phyloP scores from a whole-genome alignment of 73 alveolate genomes.

The Tetrahymena elliotti region DNA sequence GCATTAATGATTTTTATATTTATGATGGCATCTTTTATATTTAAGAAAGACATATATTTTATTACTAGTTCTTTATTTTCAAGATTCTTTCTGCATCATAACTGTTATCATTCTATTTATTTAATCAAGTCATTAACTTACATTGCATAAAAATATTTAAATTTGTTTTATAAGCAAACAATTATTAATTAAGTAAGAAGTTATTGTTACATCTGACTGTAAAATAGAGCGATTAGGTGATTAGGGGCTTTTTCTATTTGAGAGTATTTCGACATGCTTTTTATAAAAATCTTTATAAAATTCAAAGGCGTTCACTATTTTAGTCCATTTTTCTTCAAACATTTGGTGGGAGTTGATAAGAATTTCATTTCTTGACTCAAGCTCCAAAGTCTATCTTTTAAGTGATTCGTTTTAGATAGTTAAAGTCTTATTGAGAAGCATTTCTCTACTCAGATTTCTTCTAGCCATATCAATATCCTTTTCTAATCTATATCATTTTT shows the following conservation, averaged over 20 bases:
- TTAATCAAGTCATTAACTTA: no score
- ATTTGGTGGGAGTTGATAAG: not conserved
- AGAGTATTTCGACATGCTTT: not conserved
- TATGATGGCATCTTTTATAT: not conserved
- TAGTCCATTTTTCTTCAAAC: not conserved
- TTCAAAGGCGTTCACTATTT: not conserved
- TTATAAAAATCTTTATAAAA: not conserved
- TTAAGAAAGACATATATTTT: not conserved
- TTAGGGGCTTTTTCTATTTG: not conserved
- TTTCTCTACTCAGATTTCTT: not conserved
- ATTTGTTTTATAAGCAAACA: no score
- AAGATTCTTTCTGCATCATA: not conserved
- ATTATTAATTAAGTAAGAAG: no score
- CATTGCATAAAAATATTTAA: no score
- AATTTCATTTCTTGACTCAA: not conserved
- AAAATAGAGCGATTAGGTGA: not conserved
- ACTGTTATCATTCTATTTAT: not conserved
- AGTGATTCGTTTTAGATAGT: not conserved
- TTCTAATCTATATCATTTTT: not conserved
- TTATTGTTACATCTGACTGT: not conserved
- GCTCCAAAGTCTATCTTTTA: not conserved
- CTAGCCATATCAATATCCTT: not conserved
- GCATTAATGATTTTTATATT: not conserved
- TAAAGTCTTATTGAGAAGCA: not conserved
- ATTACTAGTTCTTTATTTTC: not conserved